Percentiles rank a stretch among this genome's conserved stretches.
Evolutionary conservation across 148 eudicot species (phyloP).

Genomic region (Persicaria tinctoria): DNA sequence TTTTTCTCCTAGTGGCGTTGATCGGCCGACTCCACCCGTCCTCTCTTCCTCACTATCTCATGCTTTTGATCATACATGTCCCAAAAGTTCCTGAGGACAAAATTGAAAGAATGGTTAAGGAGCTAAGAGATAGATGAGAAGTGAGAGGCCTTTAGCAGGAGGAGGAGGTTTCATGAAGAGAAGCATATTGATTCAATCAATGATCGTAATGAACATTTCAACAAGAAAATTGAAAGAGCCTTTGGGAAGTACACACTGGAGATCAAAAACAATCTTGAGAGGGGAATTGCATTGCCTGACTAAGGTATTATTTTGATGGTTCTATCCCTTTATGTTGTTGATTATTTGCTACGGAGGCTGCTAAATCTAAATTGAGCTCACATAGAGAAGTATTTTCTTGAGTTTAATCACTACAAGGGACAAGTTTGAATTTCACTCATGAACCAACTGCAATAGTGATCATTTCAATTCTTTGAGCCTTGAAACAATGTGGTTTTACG

Average conservation of each 20-base stretch:
- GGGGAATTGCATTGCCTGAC: constrained; percentile 96
- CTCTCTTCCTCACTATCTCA: too few species aligned
- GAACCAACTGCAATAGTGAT: too few species aligned
- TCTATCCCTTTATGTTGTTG: too few species aligned
- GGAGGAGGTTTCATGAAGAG: constrained; percentile 83
- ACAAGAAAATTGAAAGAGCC: constrained; percentile 95
- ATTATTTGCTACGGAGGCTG: too few species aligned
- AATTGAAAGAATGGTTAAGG: constrained; percentile 79
- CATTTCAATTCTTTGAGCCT: too few species aligned
- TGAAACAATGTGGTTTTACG: too few species aligned
- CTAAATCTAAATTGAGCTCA: too few species aligned
- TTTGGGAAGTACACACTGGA: constrained; percentile 90
- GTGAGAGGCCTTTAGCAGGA: constrained; percentile 65
- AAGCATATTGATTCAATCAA: constrained; percentile 93
- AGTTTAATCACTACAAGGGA: too few species aligned
- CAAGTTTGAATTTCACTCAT: too few species aligned
- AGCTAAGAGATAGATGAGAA: constrained; percentile 91
- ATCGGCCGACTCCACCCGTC: too few species aligned
- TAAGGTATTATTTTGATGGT: constrained; percentile 29
- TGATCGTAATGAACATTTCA: constrained; percentile 97
- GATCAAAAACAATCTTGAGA: constrained; percentile 95
- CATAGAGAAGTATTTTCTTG: too few species aligned
- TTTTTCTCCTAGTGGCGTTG: too few species aligned
- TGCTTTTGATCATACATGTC: constrained; percentile 30
- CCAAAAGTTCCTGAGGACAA: constrained; percentile 65